phyloP scores from a whole-genome alignment of 2,329 filamentous ascomycete species.

The Scortechinia acanthostroma region DNA sequence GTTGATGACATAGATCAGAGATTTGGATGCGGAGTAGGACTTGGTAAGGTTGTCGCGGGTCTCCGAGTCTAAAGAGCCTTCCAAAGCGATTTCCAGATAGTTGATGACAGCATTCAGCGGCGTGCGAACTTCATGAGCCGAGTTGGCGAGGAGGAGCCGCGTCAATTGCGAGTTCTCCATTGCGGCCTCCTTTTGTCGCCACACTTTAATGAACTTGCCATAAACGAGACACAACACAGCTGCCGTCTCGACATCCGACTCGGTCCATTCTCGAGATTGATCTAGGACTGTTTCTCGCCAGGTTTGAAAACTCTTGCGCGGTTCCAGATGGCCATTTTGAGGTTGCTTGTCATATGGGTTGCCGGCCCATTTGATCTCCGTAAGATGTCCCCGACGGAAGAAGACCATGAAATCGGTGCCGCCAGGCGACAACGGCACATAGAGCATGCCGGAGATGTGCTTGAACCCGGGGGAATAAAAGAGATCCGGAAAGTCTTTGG shows the following conservation, averaged over 20 bases:
- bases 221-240: conserved; percentile 84
- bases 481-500: conserved; percentile 73
- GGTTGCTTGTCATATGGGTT: conserved; percentile 75
- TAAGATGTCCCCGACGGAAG: conserved; percentile 69
- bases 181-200: conserved; percentile 82
- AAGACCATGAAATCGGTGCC: conserved; percentile 86
- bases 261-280: conserved; percentile 80
- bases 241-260: conserved; percentile 82
- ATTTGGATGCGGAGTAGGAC: conserved; percentile 87
- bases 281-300: conserved; percentile 79
- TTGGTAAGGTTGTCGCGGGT: conserved; percentile 77
- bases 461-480: conserved; percentile 74
- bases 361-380: conserved; percentile 77
- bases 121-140: conserved; percentile 84
- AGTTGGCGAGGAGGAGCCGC: conserved; percentile 73
- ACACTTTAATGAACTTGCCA: conserved; percentile 84
- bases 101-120: conserved; percentile 92
- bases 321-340: conserved; percentile 69
- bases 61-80: conserved; percentile 72
- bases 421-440: conserved; percentile 71
- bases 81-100: conserved; percentile 83
- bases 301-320: conserved; percentile 69
- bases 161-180: conserved; percentile 78
- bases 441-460: conserved; percentile 69
- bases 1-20: conserved; percentile 88